Evolutionary conservation across 1,284 basidiomycete species (phyloP).

Genomic region (Trichosporon coremiiforme): DNA sequence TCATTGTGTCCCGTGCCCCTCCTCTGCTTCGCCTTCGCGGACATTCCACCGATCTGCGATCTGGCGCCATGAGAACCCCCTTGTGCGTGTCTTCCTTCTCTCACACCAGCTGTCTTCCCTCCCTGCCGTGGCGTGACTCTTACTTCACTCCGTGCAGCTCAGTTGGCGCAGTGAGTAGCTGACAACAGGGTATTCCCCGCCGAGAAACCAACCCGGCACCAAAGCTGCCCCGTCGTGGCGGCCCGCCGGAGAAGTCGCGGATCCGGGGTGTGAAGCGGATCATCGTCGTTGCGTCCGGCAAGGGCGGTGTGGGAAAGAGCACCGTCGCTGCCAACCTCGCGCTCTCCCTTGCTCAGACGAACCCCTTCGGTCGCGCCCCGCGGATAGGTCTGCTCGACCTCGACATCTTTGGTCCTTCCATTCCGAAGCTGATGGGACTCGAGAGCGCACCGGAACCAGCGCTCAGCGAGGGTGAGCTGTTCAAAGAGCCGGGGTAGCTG

Average conservation of each 20-base stretch:
- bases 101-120: background rate
- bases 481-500: background rate
- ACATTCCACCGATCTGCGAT: conserved; percentile 13
- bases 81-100: conserved; percentile 33
- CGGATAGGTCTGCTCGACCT: conserved; percentile 87
- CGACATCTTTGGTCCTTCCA: conserved; percentile 92
- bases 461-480: conserved; percentile 68
- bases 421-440: conserved; percentile 94
- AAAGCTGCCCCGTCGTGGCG: conserved; percentile 54
- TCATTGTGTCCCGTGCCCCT: background rate
- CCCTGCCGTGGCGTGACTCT: background rate
- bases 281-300: conserved; percentile 87
- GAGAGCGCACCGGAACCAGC: conserved; percentile 77
- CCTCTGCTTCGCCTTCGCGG: background rate
- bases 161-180: background rate
- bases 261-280: conserved; percentile 64
- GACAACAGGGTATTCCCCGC: conserved; percentile 51
- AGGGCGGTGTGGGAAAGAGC: conserved; percentile 96
- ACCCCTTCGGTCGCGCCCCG: conserved; percentile 53
- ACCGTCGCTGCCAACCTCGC: conserved; percentile 90
- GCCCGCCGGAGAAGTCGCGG: conserved; percentile 57
- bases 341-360: conserved; percentile 50
- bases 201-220: conserved; percentile 53
- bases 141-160: background rate
- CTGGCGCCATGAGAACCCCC: conserved; percentile 44